These are phyloP conservation scores for Anacardium occidentale DNA, from an alignment of 345 rosid genomes.

Conservation along the genomic window DNA sequence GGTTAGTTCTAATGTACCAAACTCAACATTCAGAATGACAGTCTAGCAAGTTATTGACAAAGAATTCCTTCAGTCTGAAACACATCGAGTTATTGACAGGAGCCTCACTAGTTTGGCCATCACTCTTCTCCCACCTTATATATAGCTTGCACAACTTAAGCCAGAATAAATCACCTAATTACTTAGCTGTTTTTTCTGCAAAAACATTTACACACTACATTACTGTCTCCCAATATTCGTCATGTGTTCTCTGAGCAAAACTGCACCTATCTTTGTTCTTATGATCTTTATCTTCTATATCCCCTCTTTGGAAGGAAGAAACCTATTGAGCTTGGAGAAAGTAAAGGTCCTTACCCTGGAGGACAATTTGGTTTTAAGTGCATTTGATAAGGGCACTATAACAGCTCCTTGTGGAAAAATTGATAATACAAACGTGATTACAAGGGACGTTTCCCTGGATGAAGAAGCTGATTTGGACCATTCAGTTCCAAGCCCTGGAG, in stretches of 20 bases:
- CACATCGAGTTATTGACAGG: background rate
- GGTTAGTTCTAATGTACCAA: background rate
- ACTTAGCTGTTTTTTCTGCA: background rate
- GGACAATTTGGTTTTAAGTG: background rate
- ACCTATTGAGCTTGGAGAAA: background rate
- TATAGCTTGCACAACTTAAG: background rate
- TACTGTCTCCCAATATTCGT: background rate
- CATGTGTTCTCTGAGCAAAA: background rate
- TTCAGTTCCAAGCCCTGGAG: background rate
- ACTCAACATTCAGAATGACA: background rate
- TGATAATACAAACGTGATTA: too few relatives aligned
- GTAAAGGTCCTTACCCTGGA: background rate
- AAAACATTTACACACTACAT: background rate
- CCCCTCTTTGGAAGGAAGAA: slow-evolving; percentile 6
- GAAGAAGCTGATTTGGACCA: background rate
- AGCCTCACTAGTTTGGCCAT: background rate
- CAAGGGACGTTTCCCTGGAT: background rate
- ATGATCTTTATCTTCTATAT: background rate
- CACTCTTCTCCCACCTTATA: background rate
- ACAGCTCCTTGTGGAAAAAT: background rate
- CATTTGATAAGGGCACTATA: background rate
- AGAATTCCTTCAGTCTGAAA: background rate
- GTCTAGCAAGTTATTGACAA: background rate
- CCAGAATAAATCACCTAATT: background rate
- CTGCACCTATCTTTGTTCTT: slow-evolving; percentile 1